Conservation (phyloP, 2,329 filamentous ascomycete species). For the Colletotrichum sublineola region DNA sequence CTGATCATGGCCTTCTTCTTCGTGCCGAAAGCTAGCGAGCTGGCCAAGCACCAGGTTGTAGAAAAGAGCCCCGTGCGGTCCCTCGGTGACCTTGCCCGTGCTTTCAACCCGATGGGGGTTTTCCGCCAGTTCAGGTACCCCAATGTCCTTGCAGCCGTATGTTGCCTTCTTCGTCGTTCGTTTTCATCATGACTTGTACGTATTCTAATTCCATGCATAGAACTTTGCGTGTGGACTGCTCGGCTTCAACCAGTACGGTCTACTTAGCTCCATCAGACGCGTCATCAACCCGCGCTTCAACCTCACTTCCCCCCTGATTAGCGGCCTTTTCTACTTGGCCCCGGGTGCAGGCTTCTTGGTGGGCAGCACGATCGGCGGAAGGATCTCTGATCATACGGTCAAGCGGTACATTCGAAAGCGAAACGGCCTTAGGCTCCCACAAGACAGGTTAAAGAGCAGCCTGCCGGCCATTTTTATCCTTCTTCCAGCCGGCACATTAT, state of each 20-base stretch:
- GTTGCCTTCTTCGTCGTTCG: slow-evolving; percentile 38
- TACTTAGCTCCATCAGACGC: slow-evolving; percentile 77
- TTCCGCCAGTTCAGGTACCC: slow-evolving; percentile 75
- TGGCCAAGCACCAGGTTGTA: slow-evolving; percentile 64
- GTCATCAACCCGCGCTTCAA: slow-evolving; percentile 79
- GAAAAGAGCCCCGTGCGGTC: slow-evolving; percentile 56
- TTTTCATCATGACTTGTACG: fast-evolving
- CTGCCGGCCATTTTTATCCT: slow-evolving; percentile 71
- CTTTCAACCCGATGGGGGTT: slow-evolving; percentile 76
- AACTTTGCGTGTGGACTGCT: slow-evolving; percentile 52
- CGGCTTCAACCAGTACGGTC: slow-evolving; percentile 79
- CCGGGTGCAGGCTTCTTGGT: slow-evolving; percentile 76
- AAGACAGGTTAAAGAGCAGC: slow-evolving; percentile 75
- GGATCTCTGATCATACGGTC: slow-evolving; percentile 76
- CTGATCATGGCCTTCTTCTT: slow-evolving; percentile 69
- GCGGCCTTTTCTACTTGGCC: slow-evolving; percentile 77
- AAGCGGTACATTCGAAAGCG: slow-evolving; percentile 70
- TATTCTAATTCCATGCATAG: slow-evolving; percentile 1
- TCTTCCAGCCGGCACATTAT: slow-evolving; percentile 74
- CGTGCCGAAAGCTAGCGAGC: slow-evolving; percentile 76
- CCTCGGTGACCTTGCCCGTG: slow-evolving; percentile 46
- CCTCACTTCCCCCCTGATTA: slow-evolving; percentile 73
- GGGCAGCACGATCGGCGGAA: slow-evolving; percentile 76
- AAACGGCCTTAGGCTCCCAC: slow-evolving; percentile 70
- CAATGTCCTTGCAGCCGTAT: slow-evolving; percentile 70